Conservation (phyloP, 2,329 filamentous ascomycete species). For the Arthrobotrys musiformis region DNA sequence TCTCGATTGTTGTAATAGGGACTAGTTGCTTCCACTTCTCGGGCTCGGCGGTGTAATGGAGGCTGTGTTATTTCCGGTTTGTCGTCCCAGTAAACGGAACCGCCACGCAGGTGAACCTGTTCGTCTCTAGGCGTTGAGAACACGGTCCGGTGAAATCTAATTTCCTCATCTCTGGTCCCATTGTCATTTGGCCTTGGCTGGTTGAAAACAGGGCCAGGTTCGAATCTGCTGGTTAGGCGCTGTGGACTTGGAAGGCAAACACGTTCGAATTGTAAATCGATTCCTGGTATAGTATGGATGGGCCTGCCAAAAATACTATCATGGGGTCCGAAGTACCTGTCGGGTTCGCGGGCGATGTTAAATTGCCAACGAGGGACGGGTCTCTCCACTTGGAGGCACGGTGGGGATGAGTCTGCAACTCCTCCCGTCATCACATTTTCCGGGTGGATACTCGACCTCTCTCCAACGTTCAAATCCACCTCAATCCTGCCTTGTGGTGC, state of each 20-base stretch:
- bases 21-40: background rate
- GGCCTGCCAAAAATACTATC: background rate
- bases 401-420: background rate
- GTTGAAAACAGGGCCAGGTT: background rate
- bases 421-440: background rate
- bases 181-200: background rate
- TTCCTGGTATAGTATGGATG: background rate
- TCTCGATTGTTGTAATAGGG: conserved; percentile 22
- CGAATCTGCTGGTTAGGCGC: background rate
- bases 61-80: background rate
- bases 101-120: background rate
- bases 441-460: background rate
- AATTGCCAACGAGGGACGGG: conserved; percentile 4
- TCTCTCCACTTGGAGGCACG: background rate
- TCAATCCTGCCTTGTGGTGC: background rate
- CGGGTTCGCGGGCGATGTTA: background rate
- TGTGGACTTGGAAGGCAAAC: background rate
- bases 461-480: background rate
- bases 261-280: background rate
- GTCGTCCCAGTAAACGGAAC: background rate
- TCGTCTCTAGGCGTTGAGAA: background rate
- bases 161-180: background rate
- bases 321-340: background rate
- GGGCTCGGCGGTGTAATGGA: background rate
- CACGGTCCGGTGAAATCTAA: background rate